These are phyloP conservation scores for Paecilomyces variotii DNA, from an alignment of 2,329 filamentous ascomycete genomes.

Conservation along the genomic window DNA sequence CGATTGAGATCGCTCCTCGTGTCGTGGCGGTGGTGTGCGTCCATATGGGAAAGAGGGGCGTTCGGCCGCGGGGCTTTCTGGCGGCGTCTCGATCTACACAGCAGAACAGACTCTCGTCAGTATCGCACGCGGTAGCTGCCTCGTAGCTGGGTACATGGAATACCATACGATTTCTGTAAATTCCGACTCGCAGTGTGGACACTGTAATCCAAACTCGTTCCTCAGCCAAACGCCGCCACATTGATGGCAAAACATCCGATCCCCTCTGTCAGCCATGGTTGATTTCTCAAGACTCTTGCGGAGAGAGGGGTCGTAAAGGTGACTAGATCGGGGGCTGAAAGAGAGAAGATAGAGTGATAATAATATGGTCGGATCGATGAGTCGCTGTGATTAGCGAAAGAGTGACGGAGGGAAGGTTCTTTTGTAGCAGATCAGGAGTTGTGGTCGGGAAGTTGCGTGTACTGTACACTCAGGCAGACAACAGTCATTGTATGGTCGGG, in stretches of 20 bases:
- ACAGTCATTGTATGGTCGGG: slow-evolving; percentile 15
- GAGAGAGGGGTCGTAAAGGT: background rate
- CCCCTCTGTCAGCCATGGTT: slow-evolving; percentile 34
- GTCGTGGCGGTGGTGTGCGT: slow-evolving; percentile 19
- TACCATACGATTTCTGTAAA: slow-evolving; percentile 75
- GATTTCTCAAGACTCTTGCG: background rate
- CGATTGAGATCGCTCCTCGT: slow-evolving; percentile 11
- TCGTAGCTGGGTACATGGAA: slow-evolving; percentile 2
- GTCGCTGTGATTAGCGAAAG: background rate
- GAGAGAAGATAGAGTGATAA: background rate
- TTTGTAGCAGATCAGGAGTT: background rate
- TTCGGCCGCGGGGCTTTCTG: slow-evolving; percentile 14
- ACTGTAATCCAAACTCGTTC: slow-evolving; percentile 60
- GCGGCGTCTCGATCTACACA: slow-evolving; percentile 25
- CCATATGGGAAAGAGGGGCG: slow-evolving; percentile 13
- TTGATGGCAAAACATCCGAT: slow-evolving; percentile 78
- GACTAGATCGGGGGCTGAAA: slow-evolving; percentile 4
- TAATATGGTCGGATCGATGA: background rate
- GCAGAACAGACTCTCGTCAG: slow-evolving; percentile 2
- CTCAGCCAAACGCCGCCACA: slow-evolving; percentile 77
- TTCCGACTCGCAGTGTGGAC: slow-evolving; percentile 69
- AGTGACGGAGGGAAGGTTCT: background rate
- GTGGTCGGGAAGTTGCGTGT: background rate
- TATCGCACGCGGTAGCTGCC: background rate
- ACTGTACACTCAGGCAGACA: background rate